Conservation (phyloP, 257 asterid genomes). For the Cruciata laevipes region DNA sequence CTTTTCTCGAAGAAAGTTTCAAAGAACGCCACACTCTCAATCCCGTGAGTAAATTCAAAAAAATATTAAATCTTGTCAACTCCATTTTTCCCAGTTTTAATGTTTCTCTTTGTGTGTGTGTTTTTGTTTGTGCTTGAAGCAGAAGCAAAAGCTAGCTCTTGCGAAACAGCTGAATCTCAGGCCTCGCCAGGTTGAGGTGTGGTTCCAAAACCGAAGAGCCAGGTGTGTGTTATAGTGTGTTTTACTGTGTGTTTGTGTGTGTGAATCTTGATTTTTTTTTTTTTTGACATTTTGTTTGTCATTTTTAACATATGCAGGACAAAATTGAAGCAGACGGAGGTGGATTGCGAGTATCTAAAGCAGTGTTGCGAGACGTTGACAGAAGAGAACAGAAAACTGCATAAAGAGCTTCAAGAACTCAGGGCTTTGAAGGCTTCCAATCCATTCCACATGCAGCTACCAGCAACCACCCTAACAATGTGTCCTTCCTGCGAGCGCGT, state of each 20-base stretch:
- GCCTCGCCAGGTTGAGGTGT: conserved; percentile 86
- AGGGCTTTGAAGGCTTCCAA: conserved; percentile 62
- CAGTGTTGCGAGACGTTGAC: conserved; percentile 69
- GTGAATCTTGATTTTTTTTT: no score
- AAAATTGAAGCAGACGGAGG: conserved; percentile 83
- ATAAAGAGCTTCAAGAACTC: conserved; percentile 66
- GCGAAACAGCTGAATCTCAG: conserved; percentile 78
- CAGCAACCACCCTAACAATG: conserved; percentile 86
- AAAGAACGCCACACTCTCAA: conserved; percentile 73
- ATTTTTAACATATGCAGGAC: conserved; percentile 42
- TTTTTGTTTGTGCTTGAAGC: conserved; percentile 14
- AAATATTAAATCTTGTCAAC: no score
- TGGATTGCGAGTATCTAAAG: conserved; percentile 80
- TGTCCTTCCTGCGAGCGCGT: conserved; percentile 89
- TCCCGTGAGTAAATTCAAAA: conserved; percentile 43
- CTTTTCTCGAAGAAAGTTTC: conserved; percentile 78
- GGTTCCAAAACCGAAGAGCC: conserved; percentile 93
- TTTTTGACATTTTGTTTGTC: no score
- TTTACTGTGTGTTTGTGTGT: no score
- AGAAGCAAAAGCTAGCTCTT: conserved; percentile 79
- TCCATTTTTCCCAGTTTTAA: not conserved
- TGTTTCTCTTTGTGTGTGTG: no score
- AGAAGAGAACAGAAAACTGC: conserved; percentile 63
- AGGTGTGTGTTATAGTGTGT: conserved; percentile 30
- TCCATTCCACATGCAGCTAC: conserved; percentile 65